A percentile compares a stretch with the other conserved stretches of the same genome.
phyloP scores from a whole-genome alignment of 1,284 basidiomycete species.

The Tylopilus sp. region DNA sequence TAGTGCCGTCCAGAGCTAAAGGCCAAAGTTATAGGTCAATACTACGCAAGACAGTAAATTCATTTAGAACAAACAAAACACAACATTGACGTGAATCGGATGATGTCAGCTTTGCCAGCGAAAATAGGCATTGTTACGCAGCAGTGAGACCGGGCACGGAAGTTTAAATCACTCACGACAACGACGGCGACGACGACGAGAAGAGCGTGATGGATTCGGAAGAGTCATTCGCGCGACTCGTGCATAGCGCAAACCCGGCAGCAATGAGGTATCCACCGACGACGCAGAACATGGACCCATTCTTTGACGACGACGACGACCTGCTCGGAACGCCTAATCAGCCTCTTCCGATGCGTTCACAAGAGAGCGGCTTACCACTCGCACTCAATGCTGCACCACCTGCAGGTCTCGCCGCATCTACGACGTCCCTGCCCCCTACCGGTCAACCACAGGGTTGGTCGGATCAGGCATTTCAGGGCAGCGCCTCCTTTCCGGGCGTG shows the following conservation, averaged over 20 bases:
- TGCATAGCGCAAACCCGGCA: slow-evolving; percentile 79
- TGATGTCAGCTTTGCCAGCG: too few relatives aligned
- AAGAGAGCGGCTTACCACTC: slow-evolving; percentile 76
- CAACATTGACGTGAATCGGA: too few relatives aligned
- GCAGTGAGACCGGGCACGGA: too few relatives aligned
- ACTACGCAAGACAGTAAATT: too few relatives aligned
- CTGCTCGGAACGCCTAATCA: slow-evolving; percentile 18
- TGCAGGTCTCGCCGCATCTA: slow-evolving; percentile 66
- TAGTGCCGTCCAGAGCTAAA: too few relatives aligned
- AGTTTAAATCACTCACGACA: neutral
- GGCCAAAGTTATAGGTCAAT: too few relatives aligned
- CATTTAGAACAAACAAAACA: too few relatives aligned
- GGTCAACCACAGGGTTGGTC: slow-evolving; percentile 75
- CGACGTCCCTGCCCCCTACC: slow-evolving; percentile 47
- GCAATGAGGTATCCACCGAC: slow-evolving; percentile 48
- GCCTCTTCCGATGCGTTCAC: slow-evolving; percentile 70
- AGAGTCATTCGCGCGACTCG: slow-evolving; percentile 81
- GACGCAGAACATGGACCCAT: slow-evolving; percentile 70
- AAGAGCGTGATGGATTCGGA: slow-evolving; percentile 32
- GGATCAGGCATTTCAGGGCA: slow-evolving; percentile 60
- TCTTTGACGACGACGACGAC: slow-evolving; percentile 81
- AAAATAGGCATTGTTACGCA: too few relatives aligned
- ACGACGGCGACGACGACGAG: slow-evolving; percentile 11
- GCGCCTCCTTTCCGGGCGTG: slow-evolving; percentile 52
- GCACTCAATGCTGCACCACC: slow-evolving; percentile 67